These are phyloP conservation scores for Naganishia sp. DNA, from an alignment of 1,284 basidiomycete genomes.

Conservation along the genomic window DNA sequence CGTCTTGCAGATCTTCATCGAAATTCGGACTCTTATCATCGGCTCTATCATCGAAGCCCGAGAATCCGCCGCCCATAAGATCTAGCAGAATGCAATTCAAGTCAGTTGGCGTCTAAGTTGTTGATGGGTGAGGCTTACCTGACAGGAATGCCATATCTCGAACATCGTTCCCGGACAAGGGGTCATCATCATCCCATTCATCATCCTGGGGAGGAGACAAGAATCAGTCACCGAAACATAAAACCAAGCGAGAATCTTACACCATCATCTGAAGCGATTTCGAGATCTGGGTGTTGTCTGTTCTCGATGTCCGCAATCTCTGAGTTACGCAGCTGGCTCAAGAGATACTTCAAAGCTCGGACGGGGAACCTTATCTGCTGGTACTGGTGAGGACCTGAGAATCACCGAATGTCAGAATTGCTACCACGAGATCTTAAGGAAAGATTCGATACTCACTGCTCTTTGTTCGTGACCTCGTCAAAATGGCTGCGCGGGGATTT, in stretches of 20 bases:
- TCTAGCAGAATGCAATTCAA: constrained; percentile 35
- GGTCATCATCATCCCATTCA: constrained; percentile 82
- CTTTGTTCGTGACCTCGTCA: constrained; percentile 89
- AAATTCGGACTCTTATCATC: constrained; percentile 77
- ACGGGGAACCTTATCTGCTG: constrained; percentile 81
- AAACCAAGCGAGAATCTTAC: constrained; percentile 36
- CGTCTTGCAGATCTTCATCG: constrained; percentile 83
- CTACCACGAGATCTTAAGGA: background rate
- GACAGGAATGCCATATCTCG: constrained; percentile 57
- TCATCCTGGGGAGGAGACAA: constrained; percentile 63
- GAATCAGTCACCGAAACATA: constrained; percentile 24
- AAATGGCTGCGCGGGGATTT: constrained; percentile 67
- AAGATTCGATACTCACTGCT: constrained; percentile 59
- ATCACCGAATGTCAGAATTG: background rate
- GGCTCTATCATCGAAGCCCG: constrained; percentile 58
- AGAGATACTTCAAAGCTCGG: constrained; percentile 84
- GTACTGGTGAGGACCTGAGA: constrained; percentile 69
- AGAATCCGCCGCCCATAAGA: constrained; percentile 61
- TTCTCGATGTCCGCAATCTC: constrained; percentile 65
- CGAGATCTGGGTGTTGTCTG: constrained; percentile 58
- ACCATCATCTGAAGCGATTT: constrained; percentile 67
- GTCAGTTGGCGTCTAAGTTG: constrained; percentile 63
- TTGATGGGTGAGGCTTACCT: constrained; percentile 40
- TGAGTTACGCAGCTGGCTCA: constrained; percentile 70
- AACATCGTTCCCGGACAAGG: constrained; percentile 54